A percentile compares a stretch with the other conserved stretches of the same genome.
These are phyloP conservation scores for Sporothrix curviconia DNA, from an alignment of 2,329 filamentous ascomycete species.

Conservation along the genomic window DNA sequence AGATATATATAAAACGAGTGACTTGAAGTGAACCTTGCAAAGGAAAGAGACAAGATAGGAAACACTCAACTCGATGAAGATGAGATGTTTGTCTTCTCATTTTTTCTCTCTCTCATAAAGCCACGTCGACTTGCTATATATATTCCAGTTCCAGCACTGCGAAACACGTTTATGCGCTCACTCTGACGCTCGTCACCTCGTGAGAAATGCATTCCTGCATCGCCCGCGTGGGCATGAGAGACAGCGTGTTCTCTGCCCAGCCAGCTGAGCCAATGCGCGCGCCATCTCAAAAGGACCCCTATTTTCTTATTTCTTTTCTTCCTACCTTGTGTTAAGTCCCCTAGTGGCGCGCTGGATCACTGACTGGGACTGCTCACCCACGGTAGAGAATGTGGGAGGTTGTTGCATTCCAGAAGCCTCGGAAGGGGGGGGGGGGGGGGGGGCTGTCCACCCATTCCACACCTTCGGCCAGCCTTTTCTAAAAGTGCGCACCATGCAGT, in stretches of 20 bases:
- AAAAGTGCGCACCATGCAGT: too few species aligned
- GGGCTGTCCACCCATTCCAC: conserved; percentile 1
- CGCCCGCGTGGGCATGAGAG: neutral
- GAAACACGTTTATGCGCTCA: too few species aligned
- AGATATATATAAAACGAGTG: neutral
- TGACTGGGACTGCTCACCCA: neutral
- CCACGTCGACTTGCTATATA: neutral
- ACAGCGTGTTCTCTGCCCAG: neutral
- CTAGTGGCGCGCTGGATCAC: neutral
- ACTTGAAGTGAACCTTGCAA: too few species aligned
- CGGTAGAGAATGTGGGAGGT: conserved; percentile 1
- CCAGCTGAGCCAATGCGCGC: conserved; percentile 1
- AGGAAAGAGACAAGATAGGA: neutral
- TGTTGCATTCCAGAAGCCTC: conserved; percentile 1
- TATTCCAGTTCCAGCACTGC: too few species aligned
- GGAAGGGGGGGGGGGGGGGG: too few species aligned
- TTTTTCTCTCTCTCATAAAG: too few species aligned
- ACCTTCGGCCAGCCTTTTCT: neutral
- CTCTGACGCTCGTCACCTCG: too few species aligned
- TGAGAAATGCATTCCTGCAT: too few species aligned
- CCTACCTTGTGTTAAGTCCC: neutral
- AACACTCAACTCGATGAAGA: too few species aligned
- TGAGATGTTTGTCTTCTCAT: too few species aligned
- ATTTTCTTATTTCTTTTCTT: neutral
- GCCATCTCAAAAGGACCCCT: neutral